Evolutionary conservation across 176 grass and related monocot genomes (phyloP).

Genomic region (Zea luxurians): DNA sequence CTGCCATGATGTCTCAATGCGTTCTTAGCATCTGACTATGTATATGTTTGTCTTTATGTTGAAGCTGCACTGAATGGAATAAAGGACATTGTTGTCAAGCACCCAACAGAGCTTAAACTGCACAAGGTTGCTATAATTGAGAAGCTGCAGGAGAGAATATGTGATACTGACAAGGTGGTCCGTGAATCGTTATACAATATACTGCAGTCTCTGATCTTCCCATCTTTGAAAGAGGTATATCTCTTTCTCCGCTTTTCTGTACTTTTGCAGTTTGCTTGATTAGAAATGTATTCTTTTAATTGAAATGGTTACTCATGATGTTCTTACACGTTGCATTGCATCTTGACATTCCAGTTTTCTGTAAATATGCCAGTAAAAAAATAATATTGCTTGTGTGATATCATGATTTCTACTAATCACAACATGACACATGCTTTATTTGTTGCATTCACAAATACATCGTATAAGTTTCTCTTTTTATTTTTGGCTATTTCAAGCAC

Average conservation of each 20-base stretch:
- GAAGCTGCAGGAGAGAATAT: slow-evolving; percentile 73
- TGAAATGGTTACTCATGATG: not conserved
- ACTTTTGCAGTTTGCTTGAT: not conserved
- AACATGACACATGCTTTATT: not conserved
- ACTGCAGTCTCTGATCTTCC: slow-evolving; percentile 70
- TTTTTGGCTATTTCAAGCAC: slow-evolving; percentile 26
- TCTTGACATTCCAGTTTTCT: slow-evolving; percentile 6
- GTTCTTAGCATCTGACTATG: not conserved
- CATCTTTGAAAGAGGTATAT: slow-evolving; percentile 81
- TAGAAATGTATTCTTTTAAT: not conserved
- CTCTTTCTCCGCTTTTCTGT: not conserved
- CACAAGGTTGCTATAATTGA: slow-evolving; percentile 79
- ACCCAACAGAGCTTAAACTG: slow-evolving; percentile 77
- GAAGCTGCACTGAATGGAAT: slow-evolving; percentile 78
- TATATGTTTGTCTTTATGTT: slow-evolving; percentile 8
- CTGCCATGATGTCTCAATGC: not conserved
- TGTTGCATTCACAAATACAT: slow-evolving; percentile 17
- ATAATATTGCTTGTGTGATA: not conserved
- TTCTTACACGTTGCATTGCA: slow-evolving; percentile 6
- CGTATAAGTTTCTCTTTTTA: not conserved
- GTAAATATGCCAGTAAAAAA: not conserved
- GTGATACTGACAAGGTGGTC: slow-evolving; percentile 65
- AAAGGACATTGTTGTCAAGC: slow-evolving; percentile 65
- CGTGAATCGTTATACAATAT: slow-evolving; percentile 66
- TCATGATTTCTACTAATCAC: not conserved